Evolutionary conservation across 371 early-diverging fungal species (phyloP).

Genomic region (Mortierella sp.): DNA sequence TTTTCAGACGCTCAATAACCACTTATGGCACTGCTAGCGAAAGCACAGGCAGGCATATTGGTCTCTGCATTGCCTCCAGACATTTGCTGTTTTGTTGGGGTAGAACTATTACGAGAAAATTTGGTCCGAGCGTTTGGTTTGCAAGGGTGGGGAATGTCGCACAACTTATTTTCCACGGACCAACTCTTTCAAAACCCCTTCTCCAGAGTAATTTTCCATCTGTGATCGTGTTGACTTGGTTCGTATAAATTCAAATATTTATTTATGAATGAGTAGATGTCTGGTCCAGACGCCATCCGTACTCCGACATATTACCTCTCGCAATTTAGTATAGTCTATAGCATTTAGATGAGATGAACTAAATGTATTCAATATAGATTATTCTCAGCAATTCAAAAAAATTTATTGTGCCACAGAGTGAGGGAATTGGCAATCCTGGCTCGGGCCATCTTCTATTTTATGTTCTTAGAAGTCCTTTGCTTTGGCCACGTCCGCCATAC

Average conservation of each 20-base stretch:
- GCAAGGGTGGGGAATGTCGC: not conserved
- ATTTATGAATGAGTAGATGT: not conserved
- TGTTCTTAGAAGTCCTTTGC: slow-evolving; percentile 12
- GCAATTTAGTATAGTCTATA: too few species aligned
- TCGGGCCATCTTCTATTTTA: slow-evolving; percentile 20
- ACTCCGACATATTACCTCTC: too few species aligned
- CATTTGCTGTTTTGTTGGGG: not conserved
- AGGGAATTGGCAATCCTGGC: slow-evolving; percentile 11
- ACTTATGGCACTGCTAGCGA: not conserved
- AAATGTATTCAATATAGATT: not conserved
- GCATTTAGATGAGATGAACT: too few species aligned
- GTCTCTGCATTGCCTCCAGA: too few species aligned
- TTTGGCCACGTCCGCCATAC: not conserved
- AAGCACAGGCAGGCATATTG: too few species aligned
- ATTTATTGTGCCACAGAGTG: slow-evolving; percentile 12
- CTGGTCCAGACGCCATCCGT: too few species aligned
- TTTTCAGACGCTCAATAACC: not conserved
- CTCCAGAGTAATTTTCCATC: not conserved
- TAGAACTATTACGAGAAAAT: not conserved
- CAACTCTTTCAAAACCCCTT: not conserved
- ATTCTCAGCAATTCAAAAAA: not conserved
- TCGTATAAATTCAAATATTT: too few species aligned
- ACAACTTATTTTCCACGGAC: not conserved
- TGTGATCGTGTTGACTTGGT: not conserved
- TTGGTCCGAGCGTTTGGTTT: slow-evolving; percentile 1